Evolutionary conservation across 306 rosid genomes (phyloP).

Genomic region (Citrullus colocynthis): DNA sequence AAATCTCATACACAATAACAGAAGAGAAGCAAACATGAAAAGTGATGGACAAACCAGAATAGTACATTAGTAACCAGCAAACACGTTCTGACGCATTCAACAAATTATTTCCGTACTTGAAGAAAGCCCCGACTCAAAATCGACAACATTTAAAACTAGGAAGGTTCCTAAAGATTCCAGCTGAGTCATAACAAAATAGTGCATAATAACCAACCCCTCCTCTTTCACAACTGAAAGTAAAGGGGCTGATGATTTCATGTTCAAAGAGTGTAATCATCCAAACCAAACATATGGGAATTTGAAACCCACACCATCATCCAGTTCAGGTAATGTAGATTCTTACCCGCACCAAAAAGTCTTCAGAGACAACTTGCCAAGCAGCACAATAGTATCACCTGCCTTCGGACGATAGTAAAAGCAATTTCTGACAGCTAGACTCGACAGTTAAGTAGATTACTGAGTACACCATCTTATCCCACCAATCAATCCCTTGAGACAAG

Average conservation of each 20-base stretch:
- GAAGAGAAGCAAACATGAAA: background rate
- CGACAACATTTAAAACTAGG: background rate
- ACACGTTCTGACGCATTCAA: background rate
- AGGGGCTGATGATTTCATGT: background rate
- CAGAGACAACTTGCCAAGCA: conserved; percentile 4
- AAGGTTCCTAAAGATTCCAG: background rate
- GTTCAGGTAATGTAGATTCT: background rate
- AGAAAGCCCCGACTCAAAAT: background rate
- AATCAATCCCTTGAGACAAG: conserved; percentile 34
- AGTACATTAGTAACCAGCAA: background rate
- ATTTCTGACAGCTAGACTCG: conserved; percentile 10
- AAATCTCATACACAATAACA: background rate
- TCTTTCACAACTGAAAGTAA: background rate
- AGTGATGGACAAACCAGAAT: background rate
- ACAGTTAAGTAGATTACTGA: conserved; percentile 20
- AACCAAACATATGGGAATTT: background rate
- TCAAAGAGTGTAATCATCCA: conserved; percentile 2
- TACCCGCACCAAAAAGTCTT: conserved; percentile 7
- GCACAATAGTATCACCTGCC: conserved; percentile 1
- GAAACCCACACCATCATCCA: conserved; percentile 6
- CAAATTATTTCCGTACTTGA: background rate
- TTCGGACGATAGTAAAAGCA: conserved; percentile 5
- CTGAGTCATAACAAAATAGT: conserved; percentile 4
- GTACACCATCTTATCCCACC: conserved; percentile 42
- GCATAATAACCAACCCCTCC: background rate